Evolutionary conservation across 371 early-diverging fungal genomes (phyloP).

Genomic region (Mucor plumbeus): DNA sequence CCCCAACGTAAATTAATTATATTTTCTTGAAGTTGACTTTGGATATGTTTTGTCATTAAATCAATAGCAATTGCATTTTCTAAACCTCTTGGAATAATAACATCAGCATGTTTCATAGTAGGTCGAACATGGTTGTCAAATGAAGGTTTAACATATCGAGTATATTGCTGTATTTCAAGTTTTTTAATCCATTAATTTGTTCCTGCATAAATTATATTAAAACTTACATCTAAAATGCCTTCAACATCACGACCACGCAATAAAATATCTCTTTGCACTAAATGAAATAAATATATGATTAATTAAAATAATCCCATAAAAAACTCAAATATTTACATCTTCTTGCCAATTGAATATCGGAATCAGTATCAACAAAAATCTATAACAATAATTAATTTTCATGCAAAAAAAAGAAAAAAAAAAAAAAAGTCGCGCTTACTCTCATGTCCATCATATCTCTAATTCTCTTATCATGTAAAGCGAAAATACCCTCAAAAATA

Average conservation of each 20-base stretch:
- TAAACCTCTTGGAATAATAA: constrained; percentile 87
- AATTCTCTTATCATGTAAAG: constrained; percentile 81
- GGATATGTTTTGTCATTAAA: constrained; percentile 86
- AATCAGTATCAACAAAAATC: constrained; percentile 95
- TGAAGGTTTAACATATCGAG: constrained; percentile 90
- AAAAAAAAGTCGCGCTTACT: constrained; percentile 43
- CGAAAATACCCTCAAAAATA: constrained; percentile 94
- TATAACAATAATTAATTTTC: constrained; percentile 22
- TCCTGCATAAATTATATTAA: neutral
- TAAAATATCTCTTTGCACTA: constrained; percentile 84
- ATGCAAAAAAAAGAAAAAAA: constrained; percentile 10
- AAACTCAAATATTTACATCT: constrained; percentile 59
- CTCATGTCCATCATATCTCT: constrained; percentile 89
- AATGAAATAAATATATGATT: neutral
- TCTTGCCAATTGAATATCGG: constrained; percentile 88
- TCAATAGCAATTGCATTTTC: constrained; percentile 93
- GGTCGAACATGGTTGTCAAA: constrained; percentile 89
- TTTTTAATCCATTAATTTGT: neutral
- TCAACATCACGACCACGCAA: constrained; percentile 86
- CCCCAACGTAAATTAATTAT: constrained; percentile 71
- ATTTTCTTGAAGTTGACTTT: constrained; percentile 80
- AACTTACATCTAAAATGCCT: constrained; percentile 73
- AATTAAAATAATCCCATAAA: neutral
- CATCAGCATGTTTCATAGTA: constrained; percentile 88
- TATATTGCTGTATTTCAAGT: constrained; percentile 68